These are phyloP conservation scores for Solanum virginianum DNA, from an alignment of 257 asterid species.

Conservation along the genomic window DNA sequence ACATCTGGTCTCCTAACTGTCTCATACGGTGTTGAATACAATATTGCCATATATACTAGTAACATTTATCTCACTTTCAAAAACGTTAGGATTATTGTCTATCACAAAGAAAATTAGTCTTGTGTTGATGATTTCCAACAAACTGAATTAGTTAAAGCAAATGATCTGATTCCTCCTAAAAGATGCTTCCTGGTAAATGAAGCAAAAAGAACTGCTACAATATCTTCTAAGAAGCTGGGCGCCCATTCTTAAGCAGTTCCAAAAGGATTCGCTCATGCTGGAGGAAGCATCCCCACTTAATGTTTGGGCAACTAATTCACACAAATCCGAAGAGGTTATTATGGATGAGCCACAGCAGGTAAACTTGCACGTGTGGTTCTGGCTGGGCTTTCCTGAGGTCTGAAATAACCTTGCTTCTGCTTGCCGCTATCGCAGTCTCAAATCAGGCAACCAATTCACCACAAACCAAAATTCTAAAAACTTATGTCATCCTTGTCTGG, in stretches of 20 bases:
- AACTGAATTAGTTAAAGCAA: background rate
- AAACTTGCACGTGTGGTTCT: too few relatives aligned
- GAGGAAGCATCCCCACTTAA: too few relatives aligned
- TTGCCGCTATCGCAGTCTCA: background rate
- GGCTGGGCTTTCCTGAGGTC: too few relatives aligned
- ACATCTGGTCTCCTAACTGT: background rate
- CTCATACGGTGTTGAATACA: background rate
- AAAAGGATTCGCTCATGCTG: too few relatives aligned
- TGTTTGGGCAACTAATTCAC: too few relatives aligned
- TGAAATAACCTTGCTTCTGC: too few relatives aligned
- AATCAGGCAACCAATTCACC: background rate
- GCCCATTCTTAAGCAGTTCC: too few relatives aligned
- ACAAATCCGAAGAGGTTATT: too few relatives aligned
- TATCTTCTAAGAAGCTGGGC: background rate
- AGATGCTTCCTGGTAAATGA: background rate
- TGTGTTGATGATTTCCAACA: background rate
- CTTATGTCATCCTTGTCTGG: background rate
- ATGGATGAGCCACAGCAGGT: too few relatives aligned
- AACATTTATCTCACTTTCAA: background rate
- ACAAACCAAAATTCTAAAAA: background rate
- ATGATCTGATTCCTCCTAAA: background rate
- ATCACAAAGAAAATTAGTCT: background rate
- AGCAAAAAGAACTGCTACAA: background rate
- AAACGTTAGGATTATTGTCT: background rate
- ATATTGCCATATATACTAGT: background rate